A percentile compares a stretch with the other conserved stretches of the same genome.
phyloP scores from a whole-genome alignment of 1,139 yeast species.

The Pichia sp. region DNA sequence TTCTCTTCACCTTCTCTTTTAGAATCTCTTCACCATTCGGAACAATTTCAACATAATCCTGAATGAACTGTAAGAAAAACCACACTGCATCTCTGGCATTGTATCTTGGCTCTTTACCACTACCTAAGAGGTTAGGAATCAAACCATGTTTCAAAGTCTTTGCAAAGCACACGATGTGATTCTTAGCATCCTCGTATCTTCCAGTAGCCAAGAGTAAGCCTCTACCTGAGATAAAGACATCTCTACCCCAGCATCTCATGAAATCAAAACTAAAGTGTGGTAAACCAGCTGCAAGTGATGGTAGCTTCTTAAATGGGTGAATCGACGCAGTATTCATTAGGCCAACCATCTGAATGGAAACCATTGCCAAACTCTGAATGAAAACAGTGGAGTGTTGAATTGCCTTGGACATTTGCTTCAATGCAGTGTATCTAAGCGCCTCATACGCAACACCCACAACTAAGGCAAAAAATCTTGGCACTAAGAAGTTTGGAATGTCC shows the following conservation, averaged over 20 bases:
- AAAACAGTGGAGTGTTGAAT: constrained; percentile 62
- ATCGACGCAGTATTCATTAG: constrained; percentile 68
- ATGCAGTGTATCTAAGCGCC: constrained; percentile 64
- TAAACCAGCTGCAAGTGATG: constrained; percentile 90
- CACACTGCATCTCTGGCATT: constrained; percentile 97
- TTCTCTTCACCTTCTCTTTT: constrained; percentile 64
- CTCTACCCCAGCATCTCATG: constrained; percentile 99
- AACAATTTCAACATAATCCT: constrained; percentile 63
- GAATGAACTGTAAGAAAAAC: constrained; percentile 85
- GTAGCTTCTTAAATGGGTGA: constrained; percentile 52
- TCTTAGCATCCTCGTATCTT: constrained; percentile 69
- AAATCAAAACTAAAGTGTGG: constrained; percentile 89
- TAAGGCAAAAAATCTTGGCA: constrained; percentile 83
- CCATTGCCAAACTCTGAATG: constrained; percentile 71
- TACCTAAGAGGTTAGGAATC: constrained; percentile 87
- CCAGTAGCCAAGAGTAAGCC: constrained; percentile 78
- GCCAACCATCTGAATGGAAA: constrained; percentile 87
- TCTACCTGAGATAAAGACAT: constrained; percentile 79
- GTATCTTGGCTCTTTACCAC: constrained; percentile 89
- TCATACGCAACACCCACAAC: constrained; percentile 76
- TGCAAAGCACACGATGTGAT: constrained; percentile 82
- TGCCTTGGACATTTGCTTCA: constrained; percentile 46
- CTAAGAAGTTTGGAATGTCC: constrained; percentile 65
- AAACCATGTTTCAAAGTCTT: constrained; percentile 90
- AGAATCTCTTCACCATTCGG: constrained; percentile 67